These are phyloP conservation scores for Syzygium aromaticum DNA, from an alignment of 345 rosid genomes.

Conservation along the genomic window DNA sequence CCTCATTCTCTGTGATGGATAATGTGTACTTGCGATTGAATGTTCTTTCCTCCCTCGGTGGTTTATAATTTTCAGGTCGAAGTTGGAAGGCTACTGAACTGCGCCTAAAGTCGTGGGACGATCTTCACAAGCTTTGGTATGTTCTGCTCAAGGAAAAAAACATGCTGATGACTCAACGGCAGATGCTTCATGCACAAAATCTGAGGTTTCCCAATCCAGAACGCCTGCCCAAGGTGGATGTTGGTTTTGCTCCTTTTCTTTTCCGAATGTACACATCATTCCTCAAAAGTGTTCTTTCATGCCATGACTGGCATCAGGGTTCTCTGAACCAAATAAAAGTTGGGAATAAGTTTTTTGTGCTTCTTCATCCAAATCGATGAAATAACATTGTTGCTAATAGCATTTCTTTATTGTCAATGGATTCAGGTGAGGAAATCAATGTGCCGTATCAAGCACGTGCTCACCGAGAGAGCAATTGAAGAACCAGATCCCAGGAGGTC, in stretches of 20 bases:
- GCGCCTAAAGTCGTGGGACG: conserved; percentile 89
- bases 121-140: conserved; percentile 88
- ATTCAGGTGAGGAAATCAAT: conserved; percentile 73
- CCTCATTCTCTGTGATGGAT: background rate
- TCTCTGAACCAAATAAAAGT: background rate
- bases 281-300: background rate
- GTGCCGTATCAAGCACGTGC: conserved; percentile 85
- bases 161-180: conserved; percentile 95
- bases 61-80: conserved; percentile 44
- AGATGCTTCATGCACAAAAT: conserved; percentile 91
- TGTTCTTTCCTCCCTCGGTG: background rate
- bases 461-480: conserved; percentile 81
- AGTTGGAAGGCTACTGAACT: conserved; percentile 95
- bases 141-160: conserved; percentile 91
- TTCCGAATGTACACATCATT: background rate
- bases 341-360: background rate
- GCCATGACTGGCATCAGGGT: background rate
- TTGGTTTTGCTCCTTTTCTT: background rate
- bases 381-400: background rate
- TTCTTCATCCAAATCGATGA: background rate
- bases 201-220: conserved; percentile 90
- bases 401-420: background rate
- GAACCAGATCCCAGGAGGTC: conserved; percentile 81
- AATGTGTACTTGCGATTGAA: background rate
- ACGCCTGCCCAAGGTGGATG: conserved; percentile 80